Percentiles rank a stretch among this genome's conserved stretches.
These are phyloP conservation scores for Termitomyces sp. DNA, from an alignment of 768 basidiomycete species.

Conservation along the genomic window DNA sequence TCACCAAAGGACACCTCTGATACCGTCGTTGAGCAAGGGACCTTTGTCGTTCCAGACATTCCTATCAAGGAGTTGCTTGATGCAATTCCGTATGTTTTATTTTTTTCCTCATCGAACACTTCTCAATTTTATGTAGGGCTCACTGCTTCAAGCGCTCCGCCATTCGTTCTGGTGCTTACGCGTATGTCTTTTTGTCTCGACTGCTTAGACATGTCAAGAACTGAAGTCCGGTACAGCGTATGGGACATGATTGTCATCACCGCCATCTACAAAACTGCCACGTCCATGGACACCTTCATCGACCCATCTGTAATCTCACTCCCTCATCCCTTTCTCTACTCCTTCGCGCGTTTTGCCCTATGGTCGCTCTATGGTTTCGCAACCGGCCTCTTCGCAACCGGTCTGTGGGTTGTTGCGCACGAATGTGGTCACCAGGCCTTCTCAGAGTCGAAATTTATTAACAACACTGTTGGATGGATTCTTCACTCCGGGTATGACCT, in stretches of 20 bases:
- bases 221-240: constrained; percentile 37
- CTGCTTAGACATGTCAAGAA: background rate
- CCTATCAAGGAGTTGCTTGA: constrained; percentile 84
- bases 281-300: constrained; percentile 61
- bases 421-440: constrained; percentile 97
- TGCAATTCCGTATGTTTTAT: constrained; percentile 69
- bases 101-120: background rate
- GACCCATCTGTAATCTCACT: constrained; percentile 52
- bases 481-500: constrained; percentile 79
- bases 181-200: constrained; percentile 45
- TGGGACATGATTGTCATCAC: constrained; percentile 76
- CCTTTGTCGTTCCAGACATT: constrained; percentile 75
- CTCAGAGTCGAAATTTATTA: constrained; percentile 87
- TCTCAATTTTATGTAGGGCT: constrained; percentile 37
- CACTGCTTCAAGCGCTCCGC: constrained; percentile 94
- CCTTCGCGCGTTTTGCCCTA: constrained; percentile 57
- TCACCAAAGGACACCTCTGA: constrained; percentile 28
- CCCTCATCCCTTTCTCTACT: constrained; percentile 59
- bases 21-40: constrained; percentile 51
- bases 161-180: constrained; percentile 69
- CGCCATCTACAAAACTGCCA: constrained; percentile 63
- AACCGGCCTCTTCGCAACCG: constrained; percentile 84
- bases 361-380: constrained; percentile 84
- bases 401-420: constrained; percentile 92
- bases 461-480: constrained; percentile 90